Percentiles rank a stretch among this genome's conserved stretches.
phyloP scores from a whole-genome alignment of 129 eudicot genomes.

The Oenanthe sinensis region DNA sequence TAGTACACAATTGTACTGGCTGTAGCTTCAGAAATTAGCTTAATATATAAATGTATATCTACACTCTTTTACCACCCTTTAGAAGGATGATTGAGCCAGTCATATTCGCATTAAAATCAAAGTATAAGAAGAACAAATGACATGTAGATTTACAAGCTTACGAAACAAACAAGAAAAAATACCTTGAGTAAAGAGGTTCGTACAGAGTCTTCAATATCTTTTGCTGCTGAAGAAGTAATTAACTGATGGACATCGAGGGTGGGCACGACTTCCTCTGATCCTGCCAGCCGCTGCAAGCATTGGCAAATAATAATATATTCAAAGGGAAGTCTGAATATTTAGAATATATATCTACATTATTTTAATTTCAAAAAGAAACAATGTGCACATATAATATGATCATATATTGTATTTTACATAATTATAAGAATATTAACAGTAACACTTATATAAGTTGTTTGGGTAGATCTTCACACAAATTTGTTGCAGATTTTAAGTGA shows the following conservation, averaged over 20 bases:
- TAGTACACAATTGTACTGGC: not conserved
- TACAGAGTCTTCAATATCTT: conserved; percentile 47
- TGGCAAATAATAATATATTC: not conserved
- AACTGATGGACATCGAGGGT: conserved; percentile 45
- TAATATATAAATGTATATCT: not conserved
- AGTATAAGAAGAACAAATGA: not conserved
- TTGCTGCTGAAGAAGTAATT: conserved; percentile 31
- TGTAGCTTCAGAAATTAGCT: not conserved
- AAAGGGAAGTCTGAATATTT: not conserved
- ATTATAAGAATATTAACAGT: not conserved
- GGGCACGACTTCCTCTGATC: conserved; percentile 76
- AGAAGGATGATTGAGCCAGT: not conserved
- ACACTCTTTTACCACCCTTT: not conserved
- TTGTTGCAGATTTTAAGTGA: not conserved
- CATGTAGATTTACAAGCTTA: not conserved
- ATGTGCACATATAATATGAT: not conserved
- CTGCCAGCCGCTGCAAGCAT: conserved; percentile 70
- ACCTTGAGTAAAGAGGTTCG: conserved; percentile 65
- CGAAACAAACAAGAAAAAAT: not conserved
- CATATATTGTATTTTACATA: not conserved
- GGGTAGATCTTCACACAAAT: not conserved
- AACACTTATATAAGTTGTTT: not conserved
- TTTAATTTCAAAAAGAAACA: too few relatives aligned
- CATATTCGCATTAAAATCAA: not conserved
- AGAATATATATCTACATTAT: too few relatives aligned